These are phyloP conservation scores for Claviceps monticola DNA, from an alignment of 2,329 filamentous ascomycete species.

Conservation along the genomic window DNA sequence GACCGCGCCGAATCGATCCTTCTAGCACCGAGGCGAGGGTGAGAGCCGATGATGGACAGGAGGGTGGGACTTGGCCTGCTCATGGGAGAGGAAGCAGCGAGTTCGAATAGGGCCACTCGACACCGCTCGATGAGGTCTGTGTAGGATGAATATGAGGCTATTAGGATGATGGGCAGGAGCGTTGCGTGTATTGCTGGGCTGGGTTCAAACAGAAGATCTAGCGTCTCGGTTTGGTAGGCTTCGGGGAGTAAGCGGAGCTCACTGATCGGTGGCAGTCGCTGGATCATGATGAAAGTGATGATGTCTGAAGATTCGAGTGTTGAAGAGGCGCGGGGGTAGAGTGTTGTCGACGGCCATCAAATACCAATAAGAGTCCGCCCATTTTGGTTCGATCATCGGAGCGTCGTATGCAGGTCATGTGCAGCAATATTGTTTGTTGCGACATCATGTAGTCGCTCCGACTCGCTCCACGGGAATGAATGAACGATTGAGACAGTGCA, in stretches of 20 bases:
- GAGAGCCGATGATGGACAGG: slow-evolving; percentile 61
- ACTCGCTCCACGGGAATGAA: too few relatives aligned
- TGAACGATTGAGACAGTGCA: too few relatives aligned
- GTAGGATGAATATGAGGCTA: slow-evolving; percentile 49
- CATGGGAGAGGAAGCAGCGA: slow-evolving; percentile 36
- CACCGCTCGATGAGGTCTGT: slow-evolving; percentile 53
- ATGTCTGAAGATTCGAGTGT: neutral
- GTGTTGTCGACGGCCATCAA: too few relatives aligned
- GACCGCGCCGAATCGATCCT: slow-evolving; percentile 74
- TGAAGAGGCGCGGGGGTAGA: neutral
- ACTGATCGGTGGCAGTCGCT: slow-evolving; percentile 40
- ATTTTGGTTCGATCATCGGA: too few relatives aligned
- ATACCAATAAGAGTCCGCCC: too few relatives aligned
- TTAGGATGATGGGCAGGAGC: slow-evolving; percentile 51
- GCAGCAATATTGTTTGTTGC: too few relatives aligned
- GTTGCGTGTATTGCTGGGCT: slow-evolving; percentile 60
- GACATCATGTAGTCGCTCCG: too few relatives aligned
- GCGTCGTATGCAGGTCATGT: too few relatives aligned
- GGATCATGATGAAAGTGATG: slow-evolving; percentile 8
- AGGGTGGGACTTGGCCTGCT: slow-evolving; percentile 39
- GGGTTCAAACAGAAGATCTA: slow-evolving; percentile 79
- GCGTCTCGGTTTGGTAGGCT: slow-evolving; percentile 37
- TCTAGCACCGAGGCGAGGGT: slow-evolving; percentile 71
- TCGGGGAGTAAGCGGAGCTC: slow-evolving; percentile 42
- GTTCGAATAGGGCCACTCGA: slow-evolving; percentile 44